Base-by-base conservation (phyloP, 2,329 filamentous ascomycete genomes). In the Trichoderma atroviride region DNA sequence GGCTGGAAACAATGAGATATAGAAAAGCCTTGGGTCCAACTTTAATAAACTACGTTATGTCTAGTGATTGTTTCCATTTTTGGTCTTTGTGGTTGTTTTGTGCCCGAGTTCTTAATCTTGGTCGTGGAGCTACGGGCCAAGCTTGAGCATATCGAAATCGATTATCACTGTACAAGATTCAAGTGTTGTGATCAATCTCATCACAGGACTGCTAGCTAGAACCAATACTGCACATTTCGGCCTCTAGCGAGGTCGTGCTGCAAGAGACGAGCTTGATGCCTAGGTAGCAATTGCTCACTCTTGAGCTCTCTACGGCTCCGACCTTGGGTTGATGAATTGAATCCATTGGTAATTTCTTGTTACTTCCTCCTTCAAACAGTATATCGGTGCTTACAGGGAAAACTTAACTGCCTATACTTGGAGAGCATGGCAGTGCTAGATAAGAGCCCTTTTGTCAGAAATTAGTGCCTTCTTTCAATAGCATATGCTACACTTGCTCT, bases 161-260 rank as follows among this genome's bases (percentile, higher is more conserved):
- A 14, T 66, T 70, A 7, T 19, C 29, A 43, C 69, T 69, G 53
- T 69, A 69, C 3, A 33, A 56, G 31, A 69, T 64, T 9, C 69
- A 53, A 3, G 43, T 59, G n/a, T 69, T n/a, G 1, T 59, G 29
- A 24, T 70, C 59, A 5, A 69, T 62, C 2, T 43, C 58, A 31
- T 69, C 68, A 19, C 59, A 70, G 0, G 65, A 65, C 53, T 67
- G 62, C 43, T 63, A 79, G 72, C 81, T 79, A 47, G 78, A 77
- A 73, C 74, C 68, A 70, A 31, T 31, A 5, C 31, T 31, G 31
- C 31, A 31, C 7, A 5, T 31, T 6, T 5, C 5, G 31, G 7
- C 31, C 31, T 9, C 7, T 31, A 5, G 31, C 31, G 31, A 31
- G 31, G 31, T 9, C 7, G 31, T 31, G 4, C 31, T 31, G 31